Evolutionary conservation across 768 basidiomycete genomes (phyloP).

Genomic region (Naganishia vishniacii): DNA sequence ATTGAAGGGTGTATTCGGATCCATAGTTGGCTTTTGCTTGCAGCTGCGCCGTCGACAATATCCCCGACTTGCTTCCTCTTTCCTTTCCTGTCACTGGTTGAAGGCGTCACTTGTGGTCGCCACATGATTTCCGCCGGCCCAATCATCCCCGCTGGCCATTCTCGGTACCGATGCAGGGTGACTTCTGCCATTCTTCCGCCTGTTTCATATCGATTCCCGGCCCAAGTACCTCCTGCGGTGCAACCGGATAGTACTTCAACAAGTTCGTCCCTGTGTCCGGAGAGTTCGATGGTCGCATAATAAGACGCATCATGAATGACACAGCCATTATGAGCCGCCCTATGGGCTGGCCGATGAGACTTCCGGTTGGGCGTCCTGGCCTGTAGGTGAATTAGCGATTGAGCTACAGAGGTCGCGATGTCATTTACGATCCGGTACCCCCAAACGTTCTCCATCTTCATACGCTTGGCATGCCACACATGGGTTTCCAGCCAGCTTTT

Average conservation of each 20-base stretch:
- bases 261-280: constrained; percentile 60
- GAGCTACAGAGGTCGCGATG: too few species aligned
- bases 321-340: constrained; percentile 75
- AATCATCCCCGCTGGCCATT: constrained; percentile 67
- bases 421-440: constrained; percentile 66
- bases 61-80: background rate
- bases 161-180: constrained; percentile 59
- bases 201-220: constrained; percentile 56
- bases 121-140: constrained; percentile 71
- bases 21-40: constrained; percentile 57
- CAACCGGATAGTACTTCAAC: constrained; percentile 55
- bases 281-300: constrained; percentile 66
- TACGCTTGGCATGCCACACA: constrained; percentile 93
- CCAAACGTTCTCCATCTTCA: constrained; percentile 91
- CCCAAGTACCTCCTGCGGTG: constrained; percentile 49
- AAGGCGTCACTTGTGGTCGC: constrained; percentile 51
- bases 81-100: constrained; percentile 24
- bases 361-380: constrained; percentile 85
- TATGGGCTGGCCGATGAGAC: constrained; percentile 81
- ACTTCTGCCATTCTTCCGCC: constrained; percentile 67
- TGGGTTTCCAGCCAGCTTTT: constrained; percentile 96
- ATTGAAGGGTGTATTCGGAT: constrained; percentile 71
- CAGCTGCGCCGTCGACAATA: constrained; percentile 11
- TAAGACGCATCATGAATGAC: constrained; percentile 91
- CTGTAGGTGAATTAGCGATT: background rate